Base-by-base conservation (phyloP, 352 stramenopile genomes). In the Thraustochytrium sp. region DNA sequence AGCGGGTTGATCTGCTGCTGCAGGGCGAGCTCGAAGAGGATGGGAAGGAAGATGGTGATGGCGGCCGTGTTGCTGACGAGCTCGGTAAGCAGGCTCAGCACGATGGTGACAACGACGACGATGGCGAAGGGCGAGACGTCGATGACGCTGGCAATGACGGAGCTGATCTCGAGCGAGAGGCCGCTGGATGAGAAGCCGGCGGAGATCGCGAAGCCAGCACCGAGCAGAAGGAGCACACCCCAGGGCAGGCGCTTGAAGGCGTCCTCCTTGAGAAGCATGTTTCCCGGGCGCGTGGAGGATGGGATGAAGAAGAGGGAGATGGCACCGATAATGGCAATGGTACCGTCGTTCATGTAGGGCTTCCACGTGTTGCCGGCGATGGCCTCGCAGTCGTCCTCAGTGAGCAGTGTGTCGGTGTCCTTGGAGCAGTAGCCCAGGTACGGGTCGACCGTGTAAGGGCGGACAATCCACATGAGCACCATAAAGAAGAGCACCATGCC, bases 301-400 rank as follows among this genome's bases (percentile, higher is more conserved):
- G 62, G 62, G 21, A 75, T 54, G 44, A 75, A 54, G 62, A 56
- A 75, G 62, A 75, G 62, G 18, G 40, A 54, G 26, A 75, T 16
- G 44, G 62, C 36, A 13, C 36, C 40, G 31, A 51, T 21, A 26
- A 16, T 34, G n/a, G 62, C 62, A 26, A 75, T 75, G 11, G 59
- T 75, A 3, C 62, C 62, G 3, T 75, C 62, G 2, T 51, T 36
- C 23, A 75, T 54, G 40, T 75, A 75, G 31, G 38, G 13, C 4
- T 75, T 23, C 62, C 62, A 75, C 23, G 44, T 38, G 37, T 37
- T 37, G 36, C 9, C 40, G 37, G 23, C 31, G n/a, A n/a, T n/a
- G 62, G 38, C 42, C 40, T 75, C 62, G 62, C 62, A 75, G 5
- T 29, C 21, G 40, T 11, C 29, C 62, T 75, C 62, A 1, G 5